Conservation (phyloP, 1,284 basidiomycete species). For the Apiotrichum akiyoshidainum region DNA sequence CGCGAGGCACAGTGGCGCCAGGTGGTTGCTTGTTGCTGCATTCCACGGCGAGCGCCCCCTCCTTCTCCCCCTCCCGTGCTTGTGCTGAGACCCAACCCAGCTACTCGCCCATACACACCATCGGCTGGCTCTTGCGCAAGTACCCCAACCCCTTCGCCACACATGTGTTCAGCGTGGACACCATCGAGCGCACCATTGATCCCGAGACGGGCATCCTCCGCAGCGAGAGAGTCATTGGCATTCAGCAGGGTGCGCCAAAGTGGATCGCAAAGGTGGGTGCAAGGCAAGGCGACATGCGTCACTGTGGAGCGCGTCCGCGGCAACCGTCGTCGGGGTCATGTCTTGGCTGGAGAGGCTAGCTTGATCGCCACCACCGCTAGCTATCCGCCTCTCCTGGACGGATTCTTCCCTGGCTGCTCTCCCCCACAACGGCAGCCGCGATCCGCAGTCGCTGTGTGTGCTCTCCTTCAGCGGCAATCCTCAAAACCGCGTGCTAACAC, state of each 20-base stretch:
- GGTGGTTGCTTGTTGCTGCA: too few relatives aligned
- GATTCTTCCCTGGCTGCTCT: too few relatives aligned
- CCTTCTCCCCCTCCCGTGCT: too few relatives aligned
- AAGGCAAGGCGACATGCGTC: not conserved
- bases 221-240: slow-evolving; percentile 56
- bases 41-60: too few relatives aligned
- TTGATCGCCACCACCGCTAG: too few relatives aligned
- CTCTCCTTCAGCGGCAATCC: too few relatives aligned
- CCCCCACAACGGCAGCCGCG: too few relatives aligned
- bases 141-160: slow-evolving; percentile 91
- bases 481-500: not conserved
- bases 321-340: too few relatives aligned
- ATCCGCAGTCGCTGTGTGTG: too few relatives aligned
- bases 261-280: slow-evolving; percentile 50
- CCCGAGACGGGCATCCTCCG: slow-evolving; percentile 78
- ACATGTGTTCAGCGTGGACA: slow-evolving; percentile 88
- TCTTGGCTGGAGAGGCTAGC: too few relatives aligned
- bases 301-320: too few relatives aligned
- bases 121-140: slow-evolving; percentile 88
- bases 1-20: not conserved
- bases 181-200: slow-evolving; percentile 77
- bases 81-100: slow-evolving; percentile 50
- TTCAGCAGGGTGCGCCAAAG: slow-evolving; percentile 50
- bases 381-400: too few relatives aligned
- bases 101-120: slow-evolving; percentile 79